Evolutionary conservation across 108 stramenopile genomes (phyloP), one percentile per base, ranked within the genome.

Genomic region (Skeletonema marinoi): DNA sequence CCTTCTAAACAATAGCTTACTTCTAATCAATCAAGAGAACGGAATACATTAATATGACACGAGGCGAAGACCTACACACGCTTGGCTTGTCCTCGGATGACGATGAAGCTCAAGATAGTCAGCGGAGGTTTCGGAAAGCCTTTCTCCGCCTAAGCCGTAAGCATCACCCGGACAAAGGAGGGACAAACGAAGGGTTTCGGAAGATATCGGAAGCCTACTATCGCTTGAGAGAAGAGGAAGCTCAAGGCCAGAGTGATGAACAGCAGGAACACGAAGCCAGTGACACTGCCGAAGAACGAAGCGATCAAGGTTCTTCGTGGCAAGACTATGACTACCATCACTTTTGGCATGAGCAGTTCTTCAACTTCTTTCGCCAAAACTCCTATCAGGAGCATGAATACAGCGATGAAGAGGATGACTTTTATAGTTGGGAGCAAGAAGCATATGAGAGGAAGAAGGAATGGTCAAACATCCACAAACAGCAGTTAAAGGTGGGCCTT

Each of bases 121-220:
- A 35, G 48, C 89, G 92, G 41, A 86, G 88, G 41, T 89, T 96
- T 74, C 89, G 92, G 59, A 92, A 93, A 73, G 93, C 95, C 13
- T 96, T 91, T 80, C 85, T 89, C 70, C 85, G 85, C 35, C 74
- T 94, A 0, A 85, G 87, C 21, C 48, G 75, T 16, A 67, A 42
- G 21, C 86, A 80, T 50, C 86, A 87, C 41, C 86, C 86, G 7
- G 95, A 96, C 71, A 96, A 94, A 83, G 95, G 95, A 13, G 95
- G 95, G 29, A 92, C 93, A 65, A 90, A 91, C 56, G 89, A 93
- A 75, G 86, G 89, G 30, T 96, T 96, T 70, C 92, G 93, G 66
- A 90, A 93, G 71, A 88, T 96, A 41, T 85, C 78, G 54, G 92
- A 91, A 4, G 92, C 93, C 1, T 90, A 92, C 74, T 94, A 98